These are phyloP conservation scores for Suillus discolor DNA, from an alignment of 768 basidiomycete genomes.

Conservation along the genomic window DNA sequence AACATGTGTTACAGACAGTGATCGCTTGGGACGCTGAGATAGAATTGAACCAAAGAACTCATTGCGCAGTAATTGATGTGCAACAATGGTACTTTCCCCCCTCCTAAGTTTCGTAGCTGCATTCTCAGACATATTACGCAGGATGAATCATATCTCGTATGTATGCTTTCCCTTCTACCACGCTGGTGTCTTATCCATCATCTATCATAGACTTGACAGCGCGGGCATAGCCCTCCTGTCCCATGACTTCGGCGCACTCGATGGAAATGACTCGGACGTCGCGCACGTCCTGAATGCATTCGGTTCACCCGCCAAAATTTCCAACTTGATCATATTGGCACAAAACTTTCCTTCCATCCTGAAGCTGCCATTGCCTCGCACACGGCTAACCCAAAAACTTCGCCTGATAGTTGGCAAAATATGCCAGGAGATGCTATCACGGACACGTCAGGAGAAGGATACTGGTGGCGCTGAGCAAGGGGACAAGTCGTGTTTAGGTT, in stretches of 20 bases:
- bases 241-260: conserved; percentile 45
- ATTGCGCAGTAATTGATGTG: conserved; percentile 1
- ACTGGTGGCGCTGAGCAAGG: conserved; percentile 22
- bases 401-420: conserved; percentile 37
- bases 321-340: conserved; percentile 21
- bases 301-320: conserved; percentile 16
- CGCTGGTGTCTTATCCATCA: not conserved
- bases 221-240: conserved; percentile 49
- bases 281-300: conserved; percentile 30
- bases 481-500: not conserved
- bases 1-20: not conserved
- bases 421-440: conserved; percentile 34
- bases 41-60: not conserved
- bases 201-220: conserved; percentile 39
- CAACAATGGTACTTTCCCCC: not conserved
- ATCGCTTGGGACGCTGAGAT: conserved; percentile 1
- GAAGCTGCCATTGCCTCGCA: conserved; percentile 33
- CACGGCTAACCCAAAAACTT: conserved; percentile 26
- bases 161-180: not conserved
- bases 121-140: not conserved
- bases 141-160: not conserved
- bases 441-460: conserved; percentile 35
- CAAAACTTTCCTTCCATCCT: conserved; percentile 32
- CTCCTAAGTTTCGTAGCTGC: not conserved
- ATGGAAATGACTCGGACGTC: conserved; percentile 33